phyloP scores from a whole-genome alignment of 129 eudicot genomes.

The Mikania micrantha region DNA sequence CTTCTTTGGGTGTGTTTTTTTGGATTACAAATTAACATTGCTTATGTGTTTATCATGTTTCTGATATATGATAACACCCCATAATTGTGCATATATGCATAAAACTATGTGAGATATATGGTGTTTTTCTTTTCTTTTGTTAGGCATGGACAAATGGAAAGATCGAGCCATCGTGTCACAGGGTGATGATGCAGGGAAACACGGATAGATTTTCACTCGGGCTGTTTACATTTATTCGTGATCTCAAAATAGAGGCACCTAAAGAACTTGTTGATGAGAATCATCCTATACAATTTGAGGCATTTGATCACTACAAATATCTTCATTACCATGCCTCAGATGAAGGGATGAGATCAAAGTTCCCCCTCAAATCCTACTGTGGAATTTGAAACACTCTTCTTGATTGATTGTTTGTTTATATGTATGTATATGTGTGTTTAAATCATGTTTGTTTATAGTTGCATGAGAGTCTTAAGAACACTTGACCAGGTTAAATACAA shows the following conservation, averaged over 20 bases:
- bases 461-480: no score
- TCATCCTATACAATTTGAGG: slow-evolving; percentile 37
- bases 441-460: no score
- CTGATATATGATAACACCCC: not conserved
- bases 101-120: no score
- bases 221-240: slow-evolving; percentile 46
- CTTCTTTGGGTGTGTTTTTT: not conserved
- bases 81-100: no score
- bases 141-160: slow-evolving; percentile 74
- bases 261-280: slow-evolving; percentile 42
- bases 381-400: slow-evolving; percentile 26
- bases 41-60: not conserved
- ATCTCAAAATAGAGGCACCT: slow-evolving; percentile 35
- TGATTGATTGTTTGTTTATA: no score
- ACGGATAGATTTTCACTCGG: slow-evolving; percentile 47
- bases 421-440: not conserved
- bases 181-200: slow-evolving; percentile 48
- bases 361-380: slow-evolving; percentile 43
- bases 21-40: not conserved
- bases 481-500: no score
- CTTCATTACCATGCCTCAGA: slow-evolving; percentile 30
- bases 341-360: slow-evolving; percentile 43
- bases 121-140: not conserved
- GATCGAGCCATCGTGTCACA: slow-evolving; percentile 42
- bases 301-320: slow-evolving; percentile 55